Conservation (phyloP, 805 yeast species). For the Grigorovia jiainica region DNA sequence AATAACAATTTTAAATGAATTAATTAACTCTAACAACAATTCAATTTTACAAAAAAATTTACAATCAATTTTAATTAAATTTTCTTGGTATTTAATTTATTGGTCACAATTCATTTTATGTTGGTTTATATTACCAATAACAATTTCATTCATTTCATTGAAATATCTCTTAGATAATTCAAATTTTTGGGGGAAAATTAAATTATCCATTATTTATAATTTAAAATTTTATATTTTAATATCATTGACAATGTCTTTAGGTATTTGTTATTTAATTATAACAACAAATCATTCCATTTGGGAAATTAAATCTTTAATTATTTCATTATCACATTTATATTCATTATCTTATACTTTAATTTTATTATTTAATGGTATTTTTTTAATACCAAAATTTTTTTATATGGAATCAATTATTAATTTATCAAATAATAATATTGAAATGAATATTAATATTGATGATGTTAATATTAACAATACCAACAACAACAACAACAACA, state of each 20-base stretch:
- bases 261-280: slow-evolving; percentile 18
- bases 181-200: not conserved
- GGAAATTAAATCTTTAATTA: slow-evolving; percentile 24
- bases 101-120: slow-evolving; percentile 25
- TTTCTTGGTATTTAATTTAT: slow-evolving; percentile 20
- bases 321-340: slow-evolving; percentile 26
- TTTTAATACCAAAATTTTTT: slow-evolving; percentile 21
- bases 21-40: no score
- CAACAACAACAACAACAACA: not conserved
- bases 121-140: slow-evolving; percentile 26
- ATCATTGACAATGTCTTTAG: slow-evolving; percentile 14
- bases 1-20: no score
- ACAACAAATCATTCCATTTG: slow-evolving; percentile 18
- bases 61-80: not conserved
- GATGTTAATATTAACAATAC: not conserved
- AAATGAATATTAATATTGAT: slow-evolving; percentile 4
- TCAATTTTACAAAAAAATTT: not conserved
- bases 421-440: slow-evolving; percentile 5
- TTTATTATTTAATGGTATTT: slow-evolving; percentile 22
- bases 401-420: slow-evolving; percentile 1
- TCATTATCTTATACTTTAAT: slow-evolving; percentile 24
- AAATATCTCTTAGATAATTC: slow-evolving; percentile 15
- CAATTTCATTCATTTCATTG: slow-evolving; percentile 23
- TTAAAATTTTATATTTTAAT: slow-evolving; percentile 24
- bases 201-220: slow-evolving; percentile 18